phyloP scores from a whole-genome alignment of 2,329 filamentous ascomycete genomes.

The Penicillium thymicola region DNA sequence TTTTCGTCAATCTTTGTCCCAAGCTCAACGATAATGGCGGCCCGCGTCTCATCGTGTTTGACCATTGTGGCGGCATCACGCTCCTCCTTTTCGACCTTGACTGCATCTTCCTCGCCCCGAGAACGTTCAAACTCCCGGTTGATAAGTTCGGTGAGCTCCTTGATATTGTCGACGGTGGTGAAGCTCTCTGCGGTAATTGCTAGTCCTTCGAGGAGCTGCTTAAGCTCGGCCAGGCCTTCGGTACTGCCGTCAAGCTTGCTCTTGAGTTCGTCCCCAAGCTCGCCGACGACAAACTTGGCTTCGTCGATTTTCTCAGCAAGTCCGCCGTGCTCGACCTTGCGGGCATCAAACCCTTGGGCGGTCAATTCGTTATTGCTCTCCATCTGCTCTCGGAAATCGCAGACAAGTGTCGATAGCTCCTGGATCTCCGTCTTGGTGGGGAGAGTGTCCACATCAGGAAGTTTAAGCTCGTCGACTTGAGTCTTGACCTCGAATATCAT shows the following conservation, averaged over 20 bases:
- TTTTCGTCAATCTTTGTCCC: constrained; percentile 67
- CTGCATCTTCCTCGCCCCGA: constrained; percentile 71
- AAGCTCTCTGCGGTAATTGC: constrained; percentile 55
- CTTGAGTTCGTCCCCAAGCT: constrained; percentile 73
- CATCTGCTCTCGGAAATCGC: constrained; percentile 63
- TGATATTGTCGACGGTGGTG: constrained; percentile 58
- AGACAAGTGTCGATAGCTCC: constrained; percentile 66
- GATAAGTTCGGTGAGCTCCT: constrained; percentile 70
- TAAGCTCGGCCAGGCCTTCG: constrained; percentile 59
- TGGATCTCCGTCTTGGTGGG: constrained; percentile 74
- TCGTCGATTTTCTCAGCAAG: constrained; percentile 75
- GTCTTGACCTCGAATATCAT: constrained; percentile 82
- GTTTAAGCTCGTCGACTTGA: constrained; percentile 68
- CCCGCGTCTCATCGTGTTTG: constrained; percentile 60
- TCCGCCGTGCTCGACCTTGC: constrained; percentile 76
- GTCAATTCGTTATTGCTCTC: constrained; percentile 69
- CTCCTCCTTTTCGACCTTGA: constrained; percentile 73
- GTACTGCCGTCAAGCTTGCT: constrained; percentile 73
- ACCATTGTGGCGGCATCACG: constrained; percentile 53
- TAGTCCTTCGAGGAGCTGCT: constrained; percentile 63
- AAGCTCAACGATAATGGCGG: constrained; percentile 53
- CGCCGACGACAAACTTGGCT: constrained; percentile 72
- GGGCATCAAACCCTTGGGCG: constrained; percentile 75
- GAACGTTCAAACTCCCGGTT: constrained; percentile 85
- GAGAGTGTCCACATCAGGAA: constrained; percentile 67